These are phyloP conservation scores for Cavenderia fasciculata DNA, from an alignment of 78 protist genomes.

Conservation along the genomic window DNA sequence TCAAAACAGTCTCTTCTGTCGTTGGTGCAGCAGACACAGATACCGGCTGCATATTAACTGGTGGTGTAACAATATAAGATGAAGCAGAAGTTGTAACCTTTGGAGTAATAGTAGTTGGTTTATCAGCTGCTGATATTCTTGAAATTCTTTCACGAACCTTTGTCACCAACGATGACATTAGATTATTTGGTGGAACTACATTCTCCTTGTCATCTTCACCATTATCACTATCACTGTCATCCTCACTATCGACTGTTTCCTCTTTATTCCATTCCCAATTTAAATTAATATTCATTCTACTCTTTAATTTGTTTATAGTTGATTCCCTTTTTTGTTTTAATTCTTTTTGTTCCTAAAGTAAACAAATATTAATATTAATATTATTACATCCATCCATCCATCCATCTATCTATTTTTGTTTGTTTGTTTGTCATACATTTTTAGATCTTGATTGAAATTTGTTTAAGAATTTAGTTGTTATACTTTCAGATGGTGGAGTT, in stretches of 20 bases:
- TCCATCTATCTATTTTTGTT: neutral
- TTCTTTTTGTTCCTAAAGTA: neutral
- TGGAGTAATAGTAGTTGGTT: neutral
- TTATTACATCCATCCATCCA: neutral
- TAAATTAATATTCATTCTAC: slow-evolving; percentile 46
- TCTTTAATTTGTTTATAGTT: slow-evolving; percentile 46
- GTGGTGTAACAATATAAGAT: no score
- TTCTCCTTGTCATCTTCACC: neutral
- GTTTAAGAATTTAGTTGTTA: slow-evolving; percentile 41
- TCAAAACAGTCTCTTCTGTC: neutral
- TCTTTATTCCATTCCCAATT: slow-evolving; percentile 71
- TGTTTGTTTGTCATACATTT: neutral
- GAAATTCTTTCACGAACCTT: neutral
- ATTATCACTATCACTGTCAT: neutral
- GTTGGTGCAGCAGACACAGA: neutral
- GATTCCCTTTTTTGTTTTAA: slow-evolving; percentile 49
- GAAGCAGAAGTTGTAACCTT: no score
- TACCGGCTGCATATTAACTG: no score
- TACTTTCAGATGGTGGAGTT: slow-evolving; percentile 18
- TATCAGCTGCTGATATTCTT: neutral
- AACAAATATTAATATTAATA: neutral
- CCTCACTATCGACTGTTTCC: neutral
- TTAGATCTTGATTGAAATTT: slow-evolving; percentile 34
- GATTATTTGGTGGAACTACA: neutral
- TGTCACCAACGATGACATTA: neutral